These are phyloP conservation scores for Paulownia fortunei DNA, from an alignment of 257 asterid genomes.

Conservation along the genomic window DNA sequence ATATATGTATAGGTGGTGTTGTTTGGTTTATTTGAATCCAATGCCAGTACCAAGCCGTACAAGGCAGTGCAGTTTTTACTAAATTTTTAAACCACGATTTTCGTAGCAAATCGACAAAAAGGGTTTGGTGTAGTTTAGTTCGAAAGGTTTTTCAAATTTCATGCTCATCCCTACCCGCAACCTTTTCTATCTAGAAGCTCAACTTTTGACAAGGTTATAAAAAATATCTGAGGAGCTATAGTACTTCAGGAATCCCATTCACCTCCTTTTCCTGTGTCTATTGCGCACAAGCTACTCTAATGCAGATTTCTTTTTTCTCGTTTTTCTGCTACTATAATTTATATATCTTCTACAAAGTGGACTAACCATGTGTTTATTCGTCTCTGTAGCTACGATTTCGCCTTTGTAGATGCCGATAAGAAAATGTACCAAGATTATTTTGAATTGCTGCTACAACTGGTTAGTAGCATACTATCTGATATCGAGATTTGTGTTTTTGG, in stretches of 20 bases:
- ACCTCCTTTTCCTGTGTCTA: background rate
- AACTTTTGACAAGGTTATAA: background rate
- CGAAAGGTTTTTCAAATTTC: background rate
- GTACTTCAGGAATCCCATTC: background rate
- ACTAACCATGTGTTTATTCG: conserved; percentile 30
- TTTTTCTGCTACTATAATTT: conserved; percentile 1
- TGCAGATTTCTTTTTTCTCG: background rate
- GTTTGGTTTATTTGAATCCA: background rate
- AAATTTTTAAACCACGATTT: background rate
- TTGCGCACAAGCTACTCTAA: background rate
- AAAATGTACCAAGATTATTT: conserved; percentile 85
- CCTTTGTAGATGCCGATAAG: conserved; percentile 95
- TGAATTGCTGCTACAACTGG: conserved; percentile 88
- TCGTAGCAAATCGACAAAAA: background rate
- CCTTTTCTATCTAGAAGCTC: background rate
- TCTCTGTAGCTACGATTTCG: conserved; percentile 83
- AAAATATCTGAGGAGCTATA: background rate
- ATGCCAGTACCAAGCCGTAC: background rate
- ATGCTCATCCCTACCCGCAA: background rate
- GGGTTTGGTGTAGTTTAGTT: background rate
- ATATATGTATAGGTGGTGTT: background rate
- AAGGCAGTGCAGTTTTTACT: background rate
- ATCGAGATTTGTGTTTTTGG: background rate
- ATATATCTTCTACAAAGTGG: background rate
- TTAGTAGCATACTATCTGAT: conserved; percentile 34